phyloP scores from a whole-genome alignment of 345 rosid species.

The Eucalyptus regnans region DNA sequence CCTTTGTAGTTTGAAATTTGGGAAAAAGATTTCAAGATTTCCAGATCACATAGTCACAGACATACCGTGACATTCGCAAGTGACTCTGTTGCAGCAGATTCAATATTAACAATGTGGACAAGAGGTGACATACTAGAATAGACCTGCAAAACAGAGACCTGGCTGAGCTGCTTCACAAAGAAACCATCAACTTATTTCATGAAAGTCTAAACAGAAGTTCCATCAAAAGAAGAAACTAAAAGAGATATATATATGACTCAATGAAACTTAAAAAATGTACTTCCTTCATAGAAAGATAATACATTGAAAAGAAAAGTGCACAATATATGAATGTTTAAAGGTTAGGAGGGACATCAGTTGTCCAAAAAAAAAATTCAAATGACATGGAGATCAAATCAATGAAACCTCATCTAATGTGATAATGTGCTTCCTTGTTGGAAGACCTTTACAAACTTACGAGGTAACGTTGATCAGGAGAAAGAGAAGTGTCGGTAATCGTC shows the following conservation, averaged over 20 bases:
- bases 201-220: background rate
- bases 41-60: background rate
- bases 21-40: background rate
- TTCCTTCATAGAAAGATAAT: background rate
- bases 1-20: background rate
- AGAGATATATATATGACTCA: background rate
- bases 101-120: slow-evolving; percentile 50
- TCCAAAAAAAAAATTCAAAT: background rate
- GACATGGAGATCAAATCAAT: background rate
- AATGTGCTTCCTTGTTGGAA: background rate
- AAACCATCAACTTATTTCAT: background rate
- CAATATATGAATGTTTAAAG: background rate
- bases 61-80: slow-evolving; percentile 49
- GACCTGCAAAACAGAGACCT: slow-evolving; percentile 28
- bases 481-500: slow-evolving; percentile 59
- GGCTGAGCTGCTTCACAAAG: background rate
- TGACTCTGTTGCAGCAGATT: slow-evolving; percentile 37
- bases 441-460: slow-evolving; percentile 24
- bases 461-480: slow-evolving; percentile 49
- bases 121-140: slow-evolving; percentile 49
- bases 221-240: background rate
- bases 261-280: background rate
- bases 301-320: background rate
- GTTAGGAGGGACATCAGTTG: background rate
- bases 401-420: background rate